Evolutionary conservation across 345 rosid genomes (phyloP).

Genomic region (Citrus medica): DNA sequence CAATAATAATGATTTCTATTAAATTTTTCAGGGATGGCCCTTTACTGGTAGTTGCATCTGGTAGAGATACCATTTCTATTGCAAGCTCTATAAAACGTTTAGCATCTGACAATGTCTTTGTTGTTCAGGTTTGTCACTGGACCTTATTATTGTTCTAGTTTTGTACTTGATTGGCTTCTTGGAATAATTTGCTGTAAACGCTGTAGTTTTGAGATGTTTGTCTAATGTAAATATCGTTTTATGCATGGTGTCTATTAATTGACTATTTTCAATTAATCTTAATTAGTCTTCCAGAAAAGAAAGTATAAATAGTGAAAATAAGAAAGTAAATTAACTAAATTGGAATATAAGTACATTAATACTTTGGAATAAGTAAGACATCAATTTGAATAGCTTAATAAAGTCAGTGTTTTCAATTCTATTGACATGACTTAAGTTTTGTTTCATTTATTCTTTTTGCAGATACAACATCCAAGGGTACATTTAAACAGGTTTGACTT

Average conservation of each 20-base stretch:
- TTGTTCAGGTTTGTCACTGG: conserved; percentile 66
- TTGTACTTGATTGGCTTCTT: neutral
- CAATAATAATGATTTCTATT: neutral
- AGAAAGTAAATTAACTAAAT: neutral
- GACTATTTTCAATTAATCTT: neutral
- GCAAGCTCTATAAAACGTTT: conserved; percentile 86
- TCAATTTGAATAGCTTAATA: neutral
- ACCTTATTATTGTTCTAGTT: conserved; percentile 5
- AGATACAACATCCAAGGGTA: conserved; percentile 97
- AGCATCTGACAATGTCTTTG: conserved; percentile 84
- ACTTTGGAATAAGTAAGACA: neutral
- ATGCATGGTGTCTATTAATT: neutral
- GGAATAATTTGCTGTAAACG: neutral
- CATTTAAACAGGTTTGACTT: conserved; percentile 83
- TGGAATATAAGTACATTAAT: neutral
- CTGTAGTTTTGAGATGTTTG: neutral
- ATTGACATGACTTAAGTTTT: neutral
- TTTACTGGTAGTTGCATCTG: conserved; percentile 83
- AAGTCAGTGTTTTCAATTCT: neutral
- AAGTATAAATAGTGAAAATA: neutral
- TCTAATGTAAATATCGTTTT: neutral
- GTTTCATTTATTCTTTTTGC: conserved; percentile 14
- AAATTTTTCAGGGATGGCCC: conserved; percentile 80
- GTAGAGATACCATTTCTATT: conserved; percentile 86
- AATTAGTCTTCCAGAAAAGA: neutral